Conservation (phyloP, 495 filamentous ascomycete species). For the Podospora tetraspora region DNA sequence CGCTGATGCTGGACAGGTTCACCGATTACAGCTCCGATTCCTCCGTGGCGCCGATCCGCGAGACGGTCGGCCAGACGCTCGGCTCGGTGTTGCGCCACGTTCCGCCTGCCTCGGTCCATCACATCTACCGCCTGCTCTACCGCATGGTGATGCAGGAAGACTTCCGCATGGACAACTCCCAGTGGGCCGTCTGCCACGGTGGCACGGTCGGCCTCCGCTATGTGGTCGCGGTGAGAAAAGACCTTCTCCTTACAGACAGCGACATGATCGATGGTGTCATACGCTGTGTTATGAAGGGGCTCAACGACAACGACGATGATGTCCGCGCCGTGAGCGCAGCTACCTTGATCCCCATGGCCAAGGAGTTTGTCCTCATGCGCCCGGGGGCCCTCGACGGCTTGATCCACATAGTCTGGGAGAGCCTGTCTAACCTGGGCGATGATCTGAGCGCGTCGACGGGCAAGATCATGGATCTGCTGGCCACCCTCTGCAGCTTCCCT, state of each 20-base stretch:
- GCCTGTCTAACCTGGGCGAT: slow-evolving; percentile 88
- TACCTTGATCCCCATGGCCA: slow-evolving; percentile 89
- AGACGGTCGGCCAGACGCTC: slow-evolving; percentile 93
- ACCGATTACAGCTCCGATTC: slow-evolving; percentile 97
- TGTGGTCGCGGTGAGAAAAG: slow-evolving; percentile 88
- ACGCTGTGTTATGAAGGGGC: slow-evolving; percentile 86
- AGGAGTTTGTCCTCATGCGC: slow-evolving; percentile 83
- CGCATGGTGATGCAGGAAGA: slow-evolving; percentile 89
- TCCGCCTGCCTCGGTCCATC: slow-evolving; percentile 65
- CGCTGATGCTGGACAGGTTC: slow-evolving; percentile 95
- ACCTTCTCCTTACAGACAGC: slow-evolving; percentile 74
- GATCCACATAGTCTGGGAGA: slow-evolving; percentile 95
- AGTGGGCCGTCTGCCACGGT: slow-evolving; percentile 95
- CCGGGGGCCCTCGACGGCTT: slow-evolving; percentile 68
- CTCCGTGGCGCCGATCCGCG: slow-evolving; percentile 90
- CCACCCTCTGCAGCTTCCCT: slow-evolving; percentile 90
- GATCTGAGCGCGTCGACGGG: slow-evolving; percentile 96
- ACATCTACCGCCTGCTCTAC: slow-evolving; percentile 73
- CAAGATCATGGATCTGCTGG: slow-evolving; percentile 94
- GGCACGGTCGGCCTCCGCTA: slow-evolving; percentile 96
- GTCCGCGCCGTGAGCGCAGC: slow-evolving; percentile 95
- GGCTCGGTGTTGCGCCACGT: slow-evolving; percentile 83
- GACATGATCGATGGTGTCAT: slow-evolving; percentile 91
- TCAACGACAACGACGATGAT: slow-evolving; percentile 87
- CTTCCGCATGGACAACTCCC: slow-evolving; percentile 58